These are phyloP conservation scores for Naganishia friedmannii DNA, from an alignment of 768 basidiomycete species.

Conservation along the genomic window DNA sequence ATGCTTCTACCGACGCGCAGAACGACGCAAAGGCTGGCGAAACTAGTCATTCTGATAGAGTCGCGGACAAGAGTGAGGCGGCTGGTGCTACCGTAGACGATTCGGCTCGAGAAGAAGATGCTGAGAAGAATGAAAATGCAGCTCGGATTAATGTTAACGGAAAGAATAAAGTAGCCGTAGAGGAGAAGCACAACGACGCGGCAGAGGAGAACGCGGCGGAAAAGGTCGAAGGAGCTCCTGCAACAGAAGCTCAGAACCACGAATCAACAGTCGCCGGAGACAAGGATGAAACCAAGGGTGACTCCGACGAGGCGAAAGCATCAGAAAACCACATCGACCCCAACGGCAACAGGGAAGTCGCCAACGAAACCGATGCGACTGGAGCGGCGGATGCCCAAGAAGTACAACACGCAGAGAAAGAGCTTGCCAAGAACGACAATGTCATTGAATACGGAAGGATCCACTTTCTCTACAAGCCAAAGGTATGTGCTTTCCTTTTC, in stretches of 20 bases:
- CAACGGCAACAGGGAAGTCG: background rate
- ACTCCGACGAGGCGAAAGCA: background rate
- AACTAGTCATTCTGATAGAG: background rate
- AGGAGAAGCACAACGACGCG: background rate
- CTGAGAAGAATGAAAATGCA: background rate
- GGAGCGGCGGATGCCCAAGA: slow-evolving; percentile 5
- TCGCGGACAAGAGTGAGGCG: background rate
- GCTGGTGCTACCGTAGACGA: background rate
- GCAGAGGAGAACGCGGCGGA: background rate
- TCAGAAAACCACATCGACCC: background rate
- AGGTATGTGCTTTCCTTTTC: slow-evolving; percentile 6
- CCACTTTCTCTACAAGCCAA: slow-evolving; percentile 33
- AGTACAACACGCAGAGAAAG: slow-evolving; percentile 21
- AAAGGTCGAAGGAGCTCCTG: background rate
- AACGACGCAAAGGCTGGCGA: background rate
- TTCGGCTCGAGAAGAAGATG: background rate
- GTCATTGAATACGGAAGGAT: slow-evolving; percentile 32
- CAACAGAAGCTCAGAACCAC: background rate
- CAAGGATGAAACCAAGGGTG: background rate
- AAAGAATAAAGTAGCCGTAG: background rate
- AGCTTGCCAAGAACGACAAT: slow-evolving; percentile 18
- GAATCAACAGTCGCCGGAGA: background rate
- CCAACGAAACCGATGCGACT: background rate
- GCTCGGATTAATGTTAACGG: background rate
- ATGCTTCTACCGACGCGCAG: background rate